Evolutionary conservation across 192 early-diverging fungal genomes (phyloP).

Genomic region (Rhizophagus clarus): DNA sequence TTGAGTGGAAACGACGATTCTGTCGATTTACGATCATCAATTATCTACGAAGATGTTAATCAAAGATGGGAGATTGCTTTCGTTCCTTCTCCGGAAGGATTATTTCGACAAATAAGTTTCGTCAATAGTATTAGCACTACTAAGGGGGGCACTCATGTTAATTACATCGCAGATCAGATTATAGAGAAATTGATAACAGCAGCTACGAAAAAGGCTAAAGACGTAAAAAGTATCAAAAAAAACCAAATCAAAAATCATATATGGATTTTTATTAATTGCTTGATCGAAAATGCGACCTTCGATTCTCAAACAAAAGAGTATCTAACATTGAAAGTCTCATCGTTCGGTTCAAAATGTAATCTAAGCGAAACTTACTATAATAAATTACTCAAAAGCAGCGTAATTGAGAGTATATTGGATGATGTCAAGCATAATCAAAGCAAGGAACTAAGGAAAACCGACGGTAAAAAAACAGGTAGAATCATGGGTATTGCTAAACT

Average conservation of each 20-base stretch:
- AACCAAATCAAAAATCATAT: slow-evolving; percentile 88
- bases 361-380: neutral
- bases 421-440: slow-evolving; percentile 72
- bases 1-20: too few relatives aligned
- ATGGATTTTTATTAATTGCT: slow-evolving; percentile 91
- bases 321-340: slow-evolving; percentile 76
- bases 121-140: slow-evolving; percentile 96
- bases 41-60: too few relatives aligned
- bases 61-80: too few relatives aligned
- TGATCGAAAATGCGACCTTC: slow-evolving; percentile 94
- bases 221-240: slow-evolving; percentile 66
- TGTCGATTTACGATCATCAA: too few relatives aligned
- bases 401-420: slow-evolving; percentile 79
- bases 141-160: slow-evolving; percentile 93
- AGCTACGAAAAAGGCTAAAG: slow-evolving; percentile 76
- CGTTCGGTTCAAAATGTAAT: slow-evolving; percentile 74
- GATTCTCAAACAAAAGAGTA: slow-evolving; percentile 99
- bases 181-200: slow-evolving; percentile 64
- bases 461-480: slow-evolving; percentile 59
- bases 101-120: slow-evolving; percentile 89
- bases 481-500: slow-evolving; percentile 85
- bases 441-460: slow-evolving; percentile 82
- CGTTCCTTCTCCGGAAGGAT: slow-evolving; percentile 81
- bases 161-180: slow-evolving; percentile 81
- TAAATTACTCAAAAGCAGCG: too few relatives aligned